Evolutionary conservation across 176 grass and related monocot species (phyloP).

Genomic region (Triticum turgidum): DNA sequence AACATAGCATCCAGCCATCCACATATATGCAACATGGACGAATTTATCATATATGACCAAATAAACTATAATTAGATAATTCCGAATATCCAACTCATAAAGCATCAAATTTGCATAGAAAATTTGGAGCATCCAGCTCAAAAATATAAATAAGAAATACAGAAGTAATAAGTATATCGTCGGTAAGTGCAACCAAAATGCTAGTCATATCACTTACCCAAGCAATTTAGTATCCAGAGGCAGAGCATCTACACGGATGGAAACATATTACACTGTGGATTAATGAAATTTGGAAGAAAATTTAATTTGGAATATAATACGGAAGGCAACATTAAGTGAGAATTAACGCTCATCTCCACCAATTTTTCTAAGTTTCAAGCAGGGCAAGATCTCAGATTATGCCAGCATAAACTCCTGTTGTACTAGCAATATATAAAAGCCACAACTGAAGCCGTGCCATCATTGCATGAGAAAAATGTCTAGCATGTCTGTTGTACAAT

Average conservation of each 20-base stretch:
- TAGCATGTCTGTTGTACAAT: too few relatives aligned
- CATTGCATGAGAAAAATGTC: too few relatives aligned
- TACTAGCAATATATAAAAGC: too few relatives aligned
- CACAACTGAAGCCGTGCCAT: too few relatives aligned
- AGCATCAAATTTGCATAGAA: not conserved
- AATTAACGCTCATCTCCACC: not conserved
- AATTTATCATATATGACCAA: not conserved
- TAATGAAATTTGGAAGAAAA: not conserved
- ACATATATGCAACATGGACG: not conserved
- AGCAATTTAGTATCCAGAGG: not conserved
- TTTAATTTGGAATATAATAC: not conserved
- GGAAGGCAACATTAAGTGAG: not conserved
- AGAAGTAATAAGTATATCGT: not conserved
- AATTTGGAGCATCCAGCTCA: not conserved
- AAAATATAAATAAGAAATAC: not conserved
- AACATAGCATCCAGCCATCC: not conserved
- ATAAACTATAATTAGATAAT: not conserved
- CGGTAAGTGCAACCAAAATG: conserved; percentile 1
- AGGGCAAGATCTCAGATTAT: conserved; percentile 11
- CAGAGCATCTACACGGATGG: not conserved
- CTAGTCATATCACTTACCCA: not conserved
- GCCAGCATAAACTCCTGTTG: not conserved
- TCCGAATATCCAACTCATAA: not conserved
- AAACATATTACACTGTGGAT: not conserved
- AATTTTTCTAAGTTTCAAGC: conserved; percentile 6